Evolutionary conservation across 345 rosid species (phyloP).

Genomic region (Rhizophora mangle): DNA sequence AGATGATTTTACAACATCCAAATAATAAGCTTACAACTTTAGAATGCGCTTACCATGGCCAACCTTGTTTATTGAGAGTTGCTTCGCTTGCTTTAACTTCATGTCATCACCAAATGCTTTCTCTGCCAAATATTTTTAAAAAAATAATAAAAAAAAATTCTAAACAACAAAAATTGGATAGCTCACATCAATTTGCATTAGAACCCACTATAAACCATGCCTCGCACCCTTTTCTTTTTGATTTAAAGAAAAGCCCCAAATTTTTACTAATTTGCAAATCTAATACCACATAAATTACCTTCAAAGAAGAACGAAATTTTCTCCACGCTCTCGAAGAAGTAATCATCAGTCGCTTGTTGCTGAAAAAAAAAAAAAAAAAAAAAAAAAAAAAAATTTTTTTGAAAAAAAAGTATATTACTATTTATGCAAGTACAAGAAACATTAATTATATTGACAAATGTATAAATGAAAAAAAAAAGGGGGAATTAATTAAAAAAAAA

Average conservation of each 20-base stretch:
- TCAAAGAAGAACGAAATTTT: slow-evolving; percentile 92
- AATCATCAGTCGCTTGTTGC: slow-evolving; percentile 57
- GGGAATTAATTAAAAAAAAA: neutral
- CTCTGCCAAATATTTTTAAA: slow-evolving; percentile 42
- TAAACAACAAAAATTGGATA: too few relatives aligned
- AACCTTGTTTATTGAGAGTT: slow-evolving; percentile 90
- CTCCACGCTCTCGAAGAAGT: slow-evolving; percentile 87
- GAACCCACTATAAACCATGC: too few relatives aligned
- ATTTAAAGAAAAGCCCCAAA: too few relatives aligned
- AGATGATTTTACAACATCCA: neutral
- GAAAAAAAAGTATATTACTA: too few relatives aligned
- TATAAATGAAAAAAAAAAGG: too few relatives aligned
- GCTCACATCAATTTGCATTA: too few relatives aligned
- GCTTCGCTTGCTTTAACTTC: slow-evolving; percentile 70
- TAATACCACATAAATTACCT: slow-evolving; percentile 38
- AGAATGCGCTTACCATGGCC: slow-evolving; percentile 66
- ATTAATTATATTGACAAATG: too few relatives aligned
- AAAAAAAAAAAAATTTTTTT: neutral
- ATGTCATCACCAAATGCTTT: slow-evolving; percentile 88
- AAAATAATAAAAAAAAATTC: too few relatives aligned
- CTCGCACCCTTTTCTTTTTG: too few relatives aligned
- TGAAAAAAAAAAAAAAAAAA: slow-evolving; percentile 13
- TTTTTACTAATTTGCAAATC: too few relatives aligned
- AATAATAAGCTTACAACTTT: neutral
- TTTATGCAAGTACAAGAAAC: too few relatives aligned